Evolutionary conservation across 2,329 filamentous ascomycete species (phyloP), one percentile per base, ranked within the genome.

Genomic region (Fusarium nematophilum): DNA sequence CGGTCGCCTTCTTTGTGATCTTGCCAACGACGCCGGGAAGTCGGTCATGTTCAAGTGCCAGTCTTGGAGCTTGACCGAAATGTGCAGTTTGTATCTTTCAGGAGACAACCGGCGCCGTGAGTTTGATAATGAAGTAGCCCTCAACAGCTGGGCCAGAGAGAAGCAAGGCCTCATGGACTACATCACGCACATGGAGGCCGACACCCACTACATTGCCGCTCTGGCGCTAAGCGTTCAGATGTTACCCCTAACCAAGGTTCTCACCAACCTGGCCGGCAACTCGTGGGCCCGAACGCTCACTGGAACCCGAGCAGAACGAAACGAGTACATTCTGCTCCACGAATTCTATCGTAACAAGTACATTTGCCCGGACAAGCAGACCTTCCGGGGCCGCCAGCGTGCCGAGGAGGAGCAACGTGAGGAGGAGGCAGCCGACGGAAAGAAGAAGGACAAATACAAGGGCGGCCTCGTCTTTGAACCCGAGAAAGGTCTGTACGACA

Each of bases 401-500:
- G 78, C 79, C 13, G 90, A 92, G 50, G 91, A 93, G 46, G 90
- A 92, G 57, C 81, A 83, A 44, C 58, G 82, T 15, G 88, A 90
- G 7, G 90, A 91, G 40, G 90, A 89, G 17, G 83, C 75, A 11
- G 86, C 82, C 8, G 91, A 92, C 61, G 86, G 85, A 56, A 99
- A 97, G 79, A 99, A 98, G 83, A 99, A 97, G 76, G 96, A 99
- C 79, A 99, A 98, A 77, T 99, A 90, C 82, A 98, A 99, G 80
- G 95, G 95, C 73, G 95, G 96, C 82, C 87, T 99, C 26, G 95
- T 99, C 53, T 98, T 99, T 68, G 95, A 99, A 75, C 95, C 95
- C 5, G 93, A 98, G 74, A 97, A 94, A 76, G 95, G 96, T 14
- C 84, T 99, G 5, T 99, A 99, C 72, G 95, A 99, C 83, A 96